Base-by-base conservation (phyloP, 371 early-diverging fungal genomes). In the Thermomucor indicae-seudaticae region DNA sequence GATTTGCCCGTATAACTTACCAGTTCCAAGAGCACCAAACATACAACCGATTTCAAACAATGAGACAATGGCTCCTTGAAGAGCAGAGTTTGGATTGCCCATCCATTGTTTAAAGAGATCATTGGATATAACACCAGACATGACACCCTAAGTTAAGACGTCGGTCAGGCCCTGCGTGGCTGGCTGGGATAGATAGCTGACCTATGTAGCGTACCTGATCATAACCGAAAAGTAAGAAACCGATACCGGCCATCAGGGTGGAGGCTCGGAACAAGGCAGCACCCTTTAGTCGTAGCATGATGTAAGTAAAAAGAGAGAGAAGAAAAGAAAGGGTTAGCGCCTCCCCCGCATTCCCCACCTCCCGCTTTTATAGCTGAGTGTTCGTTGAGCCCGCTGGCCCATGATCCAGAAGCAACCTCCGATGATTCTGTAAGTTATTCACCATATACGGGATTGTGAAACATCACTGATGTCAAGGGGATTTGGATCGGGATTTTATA, bases 191-290 rank as follows among this genome's bases (percentile, higher is more conserved):
- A 35, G 23, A n/a, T 22, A 23, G 17, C 12, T 27, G 2, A 23
- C 35, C 11, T 24, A 4, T 40, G n/a, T 34, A 16, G 14, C 30
- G 35, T 61, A 69, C 75, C 49, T 74, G 75, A 60, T 71, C 75
- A 42, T 75, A 75, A 57, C 75, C 75, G 49, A 75, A 75, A 29
- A 75, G 58, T 47, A 75, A 63, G 54, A 75, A 75, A 51, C 71
- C 71, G n/a, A 64, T 47, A 37, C 69, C 75, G 31, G 75, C 75
- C 53, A 75, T 49, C n/a, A 55, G 29, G 14, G 75, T 75, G 8
- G 69, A 58, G 14, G 72, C 69, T 20, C 44, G 54, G 32, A 75
- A 60, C 14, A 75, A 46, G 32, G 69, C 48, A 39, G 63, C 53
- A 39, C 75, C 75, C 59, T 75, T 66, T 20, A 75, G 60, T 27